Percentiles rank a stretch among this genome's conserved stretches.
Conservation (phyloP, 1,284 basidiomycete genomes). For the Agaricales sp. region DNA sequence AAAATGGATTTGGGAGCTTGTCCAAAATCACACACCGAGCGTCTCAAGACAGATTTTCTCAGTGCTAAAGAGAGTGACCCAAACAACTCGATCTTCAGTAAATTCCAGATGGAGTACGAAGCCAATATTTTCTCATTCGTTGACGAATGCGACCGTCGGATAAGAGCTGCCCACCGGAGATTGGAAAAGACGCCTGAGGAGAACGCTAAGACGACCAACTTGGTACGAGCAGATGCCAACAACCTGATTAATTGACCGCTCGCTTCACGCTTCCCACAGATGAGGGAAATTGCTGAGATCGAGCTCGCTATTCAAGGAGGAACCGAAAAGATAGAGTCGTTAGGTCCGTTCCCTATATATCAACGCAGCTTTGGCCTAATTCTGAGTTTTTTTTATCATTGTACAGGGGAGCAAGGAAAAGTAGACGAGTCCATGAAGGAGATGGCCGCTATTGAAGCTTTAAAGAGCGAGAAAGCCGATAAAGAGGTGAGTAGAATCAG, state of each 20-base stretch:
- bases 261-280: conserved; percentile 44
- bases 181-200: conserved; percentile 99
- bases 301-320: conserved; percentile 97
- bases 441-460: conserved; percentile 93
- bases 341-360: conserved; percentile 46
- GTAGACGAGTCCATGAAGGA: conserved; percentile 98
- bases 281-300: conserved; percentile 99
- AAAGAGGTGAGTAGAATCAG: conserved; percentile 67
- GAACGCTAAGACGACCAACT: conserved; percentile 95
- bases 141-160: conserved; percentile 96
- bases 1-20: conserved; percentile 99
- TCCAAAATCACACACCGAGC: conserved; percentile 93
- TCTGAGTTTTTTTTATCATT: conserved; percentile 13
- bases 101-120: conserved; percentile 92
- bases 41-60: conserved; percentile 87
- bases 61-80: conserved; percentile 70
- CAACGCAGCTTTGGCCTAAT: conserved; percentile 11
- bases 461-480: conserved; percentile 93
- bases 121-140: conserved; percentile 93
- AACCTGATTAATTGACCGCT: conserved; percentile 4
- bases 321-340: conserved; percentile 93
- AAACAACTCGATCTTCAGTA: conserved; percentile 68
- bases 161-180: conserved; percentile 86
- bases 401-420: conserved; percentile 85
- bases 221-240: conserved; percentile 37